These are phyloP conservation scores for Paraphoma chrysanthemicola DNA, from an alignment of 2,329 filamentous ascomycete genomes.

Conservation along the genomic window DNA sequence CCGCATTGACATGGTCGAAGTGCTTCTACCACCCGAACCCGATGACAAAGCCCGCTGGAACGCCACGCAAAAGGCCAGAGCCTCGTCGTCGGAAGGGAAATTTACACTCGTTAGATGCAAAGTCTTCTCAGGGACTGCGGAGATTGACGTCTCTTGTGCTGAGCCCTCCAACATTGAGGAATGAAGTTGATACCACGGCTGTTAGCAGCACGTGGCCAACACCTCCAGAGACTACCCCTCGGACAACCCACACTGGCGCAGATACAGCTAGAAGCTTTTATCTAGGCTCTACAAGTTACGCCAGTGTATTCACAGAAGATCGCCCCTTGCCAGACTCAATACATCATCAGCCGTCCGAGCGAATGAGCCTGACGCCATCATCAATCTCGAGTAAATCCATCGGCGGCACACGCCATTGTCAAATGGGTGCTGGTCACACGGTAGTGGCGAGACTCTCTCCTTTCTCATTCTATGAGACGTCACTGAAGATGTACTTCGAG, in stretches of 20 bases:
- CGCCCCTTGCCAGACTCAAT: constrained; percentile 36
- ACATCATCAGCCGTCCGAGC: constrained; percentile 38
- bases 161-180: constrained; percentile 38
- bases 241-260: constrained; percentile 23
- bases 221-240: constrained; percentile 34
- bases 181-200: constrained; percentile 24
- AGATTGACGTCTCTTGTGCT: constrained; percentile 28
- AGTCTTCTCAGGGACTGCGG: constrained; percentile 20
- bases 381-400: constrained; percentile 16
- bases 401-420: constrained; percentile 35
- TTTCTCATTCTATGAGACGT: constrained; percentile 39
- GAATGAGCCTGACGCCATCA: constrained; percentile 30
- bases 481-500: constrained; percentile 36
- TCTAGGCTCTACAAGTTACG: constrained; percentile 46
- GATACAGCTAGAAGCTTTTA: constrained; percentile 40
- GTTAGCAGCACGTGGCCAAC: constrained; percentile 35
- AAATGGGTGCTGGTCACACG: constrained; percentile 31
- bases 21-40: constrained; percentile 47
- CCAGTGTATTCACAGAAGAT: constrained; percentile 42
- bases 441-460: constrained; percentile 39
- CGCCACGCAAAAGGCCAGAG: constrained; percentile 44
- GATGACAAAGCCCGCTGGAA: constrained; percentile 46
- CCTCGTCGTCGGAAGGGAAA: constrained; percentile 35
- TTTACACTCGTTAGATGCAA: constrained; percentile 17
- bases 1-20: constrained; percentile 21